These are phyloP conservation scores for Nothopassalora personata DNA, from an alignment of 2,329 filamentous ascomycete genomes.

Conservation along the genomic window DNA sequence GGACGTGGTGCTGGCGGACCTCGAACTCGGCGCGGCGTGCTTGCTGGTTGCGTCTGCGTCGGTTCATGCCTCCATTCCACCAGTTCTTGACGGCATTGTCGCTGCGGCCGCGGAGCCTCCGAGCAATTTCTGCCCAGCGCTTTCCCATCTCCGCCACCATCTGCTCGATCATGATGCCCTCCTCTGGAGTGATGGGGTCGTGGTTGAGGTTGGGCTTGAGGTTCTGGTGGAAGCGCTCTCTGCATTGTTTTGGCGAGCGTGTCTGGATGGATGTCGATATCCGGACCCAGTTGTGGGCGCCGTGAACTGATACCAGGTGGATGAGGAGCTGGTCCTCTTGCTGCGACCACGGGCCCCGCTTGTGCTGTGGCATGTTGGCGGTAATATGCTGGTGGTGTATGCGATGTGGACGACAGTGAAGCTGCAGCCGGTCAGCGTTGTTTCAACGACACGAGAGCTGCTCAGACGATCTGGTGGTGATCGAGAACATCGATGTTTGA, in stretches of 20 bases:
- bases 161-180: constrained; percentile 66
- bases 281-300: constrained; percentile 82
- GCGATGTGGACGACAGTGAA: constrained; percentile 2
- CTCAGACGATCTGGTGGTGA: background rate
- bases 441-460: constrained; percentile 1
- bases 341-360: constrained; percentile 78
- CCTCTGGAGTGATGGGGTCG: constrained; percentile 74
- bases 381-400: constrained; percentile 1
- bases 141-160: constrained; percentile 75
- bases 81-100: constrained; percentile 97
- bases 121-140: constrained; percentile 88
- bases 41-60: constrained; percentile 49
- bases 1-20: constrained; percentile 26
- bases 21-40: constrained; percentile 32
- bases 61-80: constrained; percentile 93
- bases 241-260: constrained; percentile 87
- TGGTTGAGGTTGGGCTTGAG: constrained; percentile 75
- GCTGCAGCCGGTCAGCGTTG: constrained; percentile 10
- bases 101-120: constrained; percentile 73
- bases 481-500: constrained; percentile 5
- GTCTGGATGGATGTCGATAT: constrained; percentile 72
- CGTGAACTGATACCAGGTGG: constrained; percentile 64
- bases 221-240: constrained; percentile 91
- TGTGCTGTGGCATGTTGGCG: constrained; percentile 48
- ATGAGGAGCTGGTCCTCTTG: constrained; percentile 68